phyloP scores from a whole-genome alignment of 2,329 filamentous ascomycete genomes.

The Colletotrichum musae region DNA sequence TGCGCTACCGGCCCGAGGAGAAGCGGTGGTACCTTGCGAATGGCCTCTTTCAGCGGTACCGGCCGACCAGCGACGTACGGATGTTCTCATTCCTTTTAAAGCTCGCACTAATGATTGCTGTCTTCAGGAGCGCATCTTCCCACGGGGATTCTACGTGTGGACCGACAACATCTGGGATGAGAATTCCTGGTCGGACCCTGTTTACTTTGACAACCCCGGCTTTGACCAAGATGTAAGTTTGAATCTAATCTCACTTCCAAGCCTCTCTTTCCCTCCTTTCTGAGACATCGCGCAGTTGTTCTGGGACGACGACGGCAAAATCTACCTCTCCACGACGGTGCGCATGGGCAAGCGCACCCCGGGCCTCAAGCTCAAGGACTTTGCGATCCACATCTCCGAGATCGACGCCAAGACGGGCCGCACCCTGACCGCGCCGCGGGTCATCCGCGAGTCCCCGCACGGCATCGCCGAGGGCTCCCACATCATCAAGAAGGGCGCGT shows the following conservation, averaged over 20 bases:
- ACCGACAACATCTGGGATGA: conserved; percentile 68
- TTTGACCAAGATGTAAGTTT: conserved; percentile 66
- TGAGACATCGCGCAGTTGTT: conserved; percentile 50
- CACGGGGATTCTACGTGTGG: conserved; percentile 67
- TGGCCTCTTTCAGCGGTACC: conserved; percentile 59
- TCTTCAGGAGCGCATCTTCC: conserved; percentile 62
- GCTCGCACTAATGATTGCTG: neutral
- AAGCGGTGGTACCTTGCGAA: conserved; percentile 62
- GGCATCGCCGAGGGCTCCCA: conserved; percentile 61
- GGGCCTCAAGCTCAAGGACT: conserved; percentile 62
- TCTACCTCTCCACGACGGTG: conserved; percentile 63
- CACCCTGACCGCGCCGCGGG: conserved; percentile 52
- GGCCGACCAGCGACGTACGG: conserved; percentile 50
- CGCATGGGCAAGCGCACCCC: conserved; percentile 54
- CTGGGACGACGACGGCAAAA: conserved; percentile 64
- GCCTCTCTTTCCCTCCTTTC: neutral
- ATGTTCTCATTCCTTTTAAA: neutral
- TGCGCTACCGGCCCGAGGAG: conserved; percentile 58
- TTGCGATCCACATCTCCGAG: conserved; percentile 63
- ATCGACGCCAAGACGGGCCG: conserved; percentile 59
- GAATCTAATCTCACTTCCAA: neutral
- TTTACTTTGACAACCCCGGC: conserved; percentile 68
- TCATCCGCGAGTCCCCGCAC: conserved; percentile 55
- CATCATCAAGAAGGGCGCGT: conserved; percentile 52
- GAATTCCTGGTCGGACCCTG: conserved; percentile 65